A percentile compares a stretch with the other conserved stretches of the same genome.
Conservation (phyloP, 2,329 filamentous ascomycete genomes). For the Fusarium ambrosium region DNA sequence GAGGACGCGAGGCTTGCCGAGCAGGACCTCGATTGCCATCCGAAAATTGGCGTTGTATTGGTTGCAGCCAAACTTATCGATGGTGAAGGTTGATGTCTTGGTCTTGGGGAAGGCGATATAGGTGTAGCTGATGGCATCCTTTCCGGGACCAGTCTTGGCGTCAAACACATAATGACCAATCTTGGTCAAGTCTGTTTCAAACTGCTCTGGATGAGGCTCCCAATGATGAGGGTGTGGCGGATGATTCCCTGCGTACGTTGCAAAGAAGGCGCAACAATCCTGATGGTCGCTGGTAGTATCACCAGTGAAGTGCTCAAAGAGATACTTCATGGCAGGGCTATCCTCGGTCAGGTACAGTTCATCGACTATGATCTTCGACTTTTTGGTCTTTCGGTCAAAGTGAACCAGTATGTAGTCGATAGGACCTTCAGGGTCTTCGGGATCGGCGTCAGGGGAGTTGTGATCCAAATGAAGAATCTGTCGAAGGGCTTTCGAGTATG, state of each 20-base stretch:
- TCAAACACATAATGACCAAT: conserved; percentile 29
- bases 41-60: conserved; percentile 46
- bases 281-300: background rate
- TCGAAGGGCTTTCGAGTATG: conserved; percentile 40
- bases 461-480: conserved; percentile 41
- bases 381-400: conserved; percentile 15
- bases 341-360: conserved; percentile 9
- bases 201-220: conserved; percentile 38
- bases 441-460: background rate
- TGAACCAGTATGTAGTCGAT: conserved; percentile 30
- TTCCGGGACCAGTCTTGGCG: background rate
- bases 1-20: conserved; percentile 21
- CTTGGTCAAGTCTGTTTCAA: conserved; percentile 31
- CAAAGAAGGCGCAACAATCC: conserved; percentile 43
- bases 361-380: conserved; percentile 8
- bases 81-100: conserved; percentile 7
- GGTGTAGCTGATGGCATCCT: conserved; percentile 23
- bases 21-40: conserved; percentile 45
- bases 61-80: conserved; percentile 41
- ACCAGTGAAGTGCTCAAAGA: conserved; percentile 16
- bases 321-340: conserved; percentile 10
- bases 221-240: conserved; percentile 16
- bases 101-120: conserved; percentile 42
- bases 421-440: background rate
- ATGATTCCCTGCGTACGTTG: conserved; percentile 20